Percentiles rank a stretch among this genome's conserved stretches.
Conservation (phyloP, 2,329 filamentous ascomycete genomes). For the Pseudogymnoascus sp. region DNA sequence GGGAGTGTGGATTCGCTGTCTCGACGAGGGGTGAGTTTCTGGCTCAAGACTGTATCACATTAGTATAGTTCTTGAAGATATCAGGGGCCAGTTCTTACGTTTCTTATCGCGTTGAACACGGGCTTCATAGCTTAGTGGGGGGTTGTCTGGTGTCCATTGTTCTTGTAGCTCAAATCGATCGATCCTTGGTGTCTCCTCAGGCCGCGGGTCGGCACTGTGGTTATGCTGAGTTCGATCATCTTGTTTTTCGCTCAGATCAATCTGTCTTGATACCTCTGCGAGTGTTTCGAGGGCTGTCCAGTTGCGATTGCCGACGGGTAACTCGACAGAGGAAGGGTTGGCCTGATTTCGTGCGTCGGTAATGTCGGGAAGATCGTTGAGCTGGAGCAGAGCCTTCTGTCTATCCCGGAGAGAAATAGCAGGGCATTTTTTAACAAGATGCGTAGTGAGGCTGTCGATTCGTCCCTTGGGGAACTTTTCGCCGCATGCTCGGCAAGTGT, state of each 20-base stretch:
- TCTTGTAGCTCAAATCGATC: conserved; percentile 46
- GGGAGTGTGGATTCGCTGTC: conserved; percentile 16
- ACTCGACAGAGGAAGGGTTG: conserved; percentile 31
- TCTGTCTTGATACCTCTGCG: conserved; percentile 77
- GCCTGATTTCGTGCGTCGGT: conserved; percentile 28
- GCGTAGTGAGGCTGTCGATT: conserved; percentile 71
- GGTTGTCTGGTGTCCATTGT: conserved; percentile 50
- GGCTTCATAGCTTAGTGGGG: conserved; percentile 42
- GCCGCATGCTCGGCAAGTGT: conserved; percentile 82
- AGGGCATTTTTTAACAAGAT: conserved; percentile 81
- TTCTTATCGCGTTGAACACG: conserved; percentile 31
- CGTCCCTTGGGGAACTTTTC: conserved; percentile 87
- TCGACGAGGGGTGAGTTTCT: conserved; percentile 15
- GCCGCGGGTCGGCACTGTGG: conserved; percentile 30
- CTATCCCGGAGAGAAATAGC: conserved; percentile 67
- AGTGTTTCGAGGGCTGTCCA: conserved; percentile 80
- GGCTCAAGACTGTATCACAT: conserved; percentile 15
- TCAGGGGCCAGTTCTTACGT: conserved; percentile 28
- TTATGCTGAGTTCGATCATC: conserved; percentile 43
- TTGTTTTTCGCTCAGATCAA: conserved; percentile 57
- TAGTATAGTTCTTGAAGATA: conserved; percentile 17
- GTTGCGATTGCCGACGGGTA: conserved; percentile 45
- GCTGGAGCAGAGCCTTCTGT: conserved; percentile 63
- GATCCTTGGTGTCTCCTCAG: conserved; percentile 18
- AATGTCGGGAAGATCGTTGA: conserved; percentile 59